These are phyloP conservation scores for Populus tomentosa DNA, from an alignment of 441 rosid species.

Conservation along the genomic window DNA sequence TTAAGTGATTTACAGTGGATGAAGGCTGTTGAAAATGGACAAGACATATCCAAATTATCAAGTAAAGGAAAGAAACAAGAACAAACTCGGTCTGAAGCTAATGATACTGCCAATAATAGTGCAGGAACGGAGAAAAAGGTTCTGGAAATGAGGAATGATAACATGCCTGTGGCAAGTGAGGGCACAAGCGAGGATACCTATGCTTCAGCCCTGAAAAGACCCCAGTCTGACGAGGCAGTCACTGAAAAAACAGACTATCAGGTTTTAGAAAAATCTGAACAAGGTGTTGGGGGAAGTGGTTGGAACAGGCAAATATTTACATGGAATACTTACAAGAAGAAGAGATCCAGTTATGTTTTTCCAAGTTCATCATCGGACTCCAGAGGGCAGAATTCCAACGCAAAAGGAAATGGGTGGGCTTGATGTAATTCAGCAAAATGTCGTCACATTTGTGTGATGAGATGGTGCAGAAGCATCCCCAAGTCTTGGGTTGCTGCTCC, in stretches of 20 bases:
- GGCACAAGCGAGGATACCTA: slow-evolving; percentile 67
- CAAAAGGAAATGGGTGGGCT: slow-evolving; percentile 52
- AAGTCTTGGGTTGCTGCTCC: slow-evolving; percentile 2
- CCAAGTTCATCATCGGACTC: slow-evolving; percentile 74
- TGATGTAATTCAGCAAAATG: slow-evolving; percentile 9
- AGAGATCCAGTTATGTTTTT: slow-evolving; percentile 65
- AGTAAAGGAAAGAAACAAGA: slow-evolving; percentile 46
- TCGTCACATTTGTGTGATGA: background rate
- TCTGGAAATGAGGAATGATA: slow-evolving; percentile 27
- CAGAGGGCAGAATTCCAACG: slow-evolving; percentile 68
- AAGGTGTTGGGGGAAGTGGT: slow-evolving; percentile 27
- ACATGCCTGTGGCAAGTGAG: slow-evolving; percentile 42
- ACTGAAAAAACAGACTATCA: slow-evolving; percentile 31
- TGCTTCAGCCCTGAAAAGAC: slow-evolving; percentile 42
- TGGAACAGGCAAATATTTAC: slow-evolving; percentile 50
- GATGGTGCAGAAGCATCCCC: background rate
- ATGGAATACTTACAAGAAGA: slow-evolving; percentile 87
- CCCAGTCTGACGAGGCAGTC: slow-evolving; percentile 28
- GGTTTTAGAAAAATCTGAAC: slow-evolving; percentile 35
- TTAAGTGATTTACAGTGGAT: slow-evolving; percentile 84
- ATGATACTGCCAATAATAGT: slow-evolving; percentile 41
- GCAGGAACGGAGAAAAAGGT: slow-evolving; percentile 28
- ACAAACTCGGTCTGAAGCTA: slow-evolving; percentile 33
- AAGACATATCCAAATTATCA: slow-evolving; percentile 49
- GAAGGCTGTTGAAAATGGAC: slow-evolving; percentile 92